Base-by-base conservation (phyloP, 1,139 yeast species). In the Nakaseomyces uthaithaninus region DNA sequence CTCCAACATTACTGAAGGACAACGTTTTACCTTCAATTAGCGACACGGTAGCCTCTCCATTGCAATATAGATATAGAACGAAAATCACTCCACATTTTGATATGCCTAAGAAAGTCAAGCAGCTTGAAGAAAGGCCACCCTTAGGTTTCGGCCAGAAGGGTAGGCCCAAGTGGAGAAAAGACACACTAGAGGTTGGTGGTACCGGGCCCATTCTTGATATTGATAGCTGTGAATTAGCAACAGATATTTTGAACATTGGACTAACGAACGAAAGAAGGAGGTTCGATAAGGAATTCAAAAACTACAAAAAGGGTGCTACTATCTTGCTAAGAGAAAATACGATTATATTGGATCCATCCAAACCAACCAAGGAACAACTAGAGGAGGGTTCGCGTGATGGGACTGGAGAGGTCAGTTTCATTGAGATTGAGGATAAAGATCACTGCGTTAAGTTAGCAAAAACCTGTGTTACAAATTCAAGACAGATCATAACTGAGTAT, bases 41-140 rank as follows among this genome's bases (percentile, higher is more conserved):
- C 9, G 63, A 67, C 3, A 89, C 97, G 0, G 77, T 84, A 36
- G 77, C 82, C 3, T 83, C 95, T 3, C 98, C 98, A 3, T 64
- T 77, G 45, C 72, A 79, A 50, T 84, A 73, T 57, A 69, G 71
- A 35, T 91, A 91, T 63, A 69, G 98, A 58, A 91, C 98, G 1
- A 91, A 91, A 57, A 71, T 91, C 39, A 91, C 98, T 1, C 98
- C 98, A 3, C 98, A 91, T 66, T 91, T 89, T 63, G 91, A 86
- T 56, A 67, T 86, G 33, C 94, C 94, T n/a, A 57, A 47, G 49
- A 33, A 30, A n/a, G 60, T 28, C 43, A 60, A 38, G 38, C 45
- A 42, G 16, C 39, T 54, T 18, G 50, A 52, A 26, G 59, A 60
- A 27, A 64, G 74, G 36, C 95, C 96, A 16, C 75, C 83, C 15